phyloP scores from a whole-genome alignment of 306 rosid species.

The Adenanthera pavonina region DNA sequence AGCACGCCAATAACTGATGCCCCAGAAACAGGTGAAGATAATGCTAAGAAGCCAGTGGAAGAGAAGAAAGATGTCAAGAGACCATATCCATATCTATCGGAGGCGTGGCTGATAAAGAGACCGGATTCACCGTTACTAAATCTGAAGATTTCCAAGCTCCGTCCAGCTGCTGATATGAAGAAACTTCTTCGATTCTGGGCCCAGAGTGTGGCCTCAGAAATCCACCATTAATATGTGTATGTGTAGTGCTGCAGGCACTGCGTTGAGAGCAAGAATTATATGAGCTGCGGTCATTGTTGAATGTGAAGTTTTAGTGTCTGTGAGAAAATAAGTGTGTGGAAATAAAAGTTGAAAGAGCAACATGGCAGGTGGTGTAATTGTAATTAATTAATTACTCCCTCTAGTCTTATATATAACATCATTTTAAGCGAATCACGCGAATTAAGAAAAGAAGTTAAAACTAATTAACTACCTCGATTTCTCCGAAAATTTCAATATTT shows the following conservation, averaged over 20 bases:
- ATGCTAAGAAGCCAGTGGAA: constrained; percentile 31
- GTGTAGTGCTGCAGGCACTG: neutral
- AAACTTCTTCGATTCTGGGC: constrained; percentile 78
- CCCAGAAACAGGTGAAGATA: constrained; percentile 7
- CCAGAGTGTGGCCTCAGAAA: constrained; percentile 73
- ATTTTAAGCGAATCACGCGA: too few relatives aligned
- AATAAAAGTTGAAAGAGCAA: neutral
- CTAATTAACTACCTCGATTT: too few relatives aligned
- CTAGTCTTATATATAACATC: too few relatives aligned
- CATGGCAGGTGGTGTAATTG: constrained; percentile 14
- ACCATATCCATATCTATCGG: constrained; percentile 91
- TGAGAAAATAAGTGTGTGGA: constrained; percentile 7
- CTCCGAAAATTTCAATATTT: too few relatives aligned
- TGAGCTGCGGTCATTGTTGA: neutral
- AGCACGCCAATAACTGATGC: neutral
- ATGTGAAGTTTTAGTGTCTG: neutral
- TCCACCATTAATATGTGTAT: constrained; percentile 42
- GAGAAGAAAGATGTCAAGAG: constrained; percentile 48
- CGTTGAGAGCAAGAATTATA: neutral
- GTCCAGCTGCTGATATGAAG: constrained; percentile 74
- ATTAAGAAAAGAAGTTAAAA: too few relatives aligned
- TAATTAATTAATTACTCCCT: neutral
- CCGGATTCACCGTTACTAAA: constrained; percentile 69
- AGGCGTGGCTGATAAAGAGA: constrained; percentile 81
- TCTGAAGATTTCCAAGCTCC: constrained; percentile 57